phyloP scores from a whole-genome alignment of 306 rosid species.

The Ormosia emarginata region DNA sequence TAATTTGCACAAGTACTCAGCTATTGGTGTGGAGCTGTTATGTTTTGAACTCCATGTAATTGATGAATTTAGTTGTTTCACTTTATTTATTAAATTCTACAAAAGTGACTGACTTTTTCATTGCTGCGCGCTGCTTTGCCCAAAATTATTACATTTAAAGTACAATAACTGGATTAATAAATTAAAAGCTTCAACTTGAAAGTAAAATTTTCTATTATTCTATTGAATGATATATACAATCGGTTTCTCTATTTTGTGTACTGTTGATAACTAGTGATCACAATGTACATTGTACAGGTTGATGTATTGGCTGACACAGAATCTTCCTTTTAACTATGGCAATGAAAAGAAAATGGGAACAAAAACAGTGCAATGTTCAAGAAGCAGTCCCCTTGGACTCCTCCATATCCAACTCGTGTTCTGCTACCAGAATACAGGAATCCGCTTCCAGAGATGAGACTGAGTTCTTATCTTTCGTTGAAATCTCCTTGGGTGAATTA shows the following conservation, averaged over 20 bases:
- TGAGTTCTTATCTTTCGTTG: constrained; percentile 44
- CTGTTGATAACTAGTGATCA: neutral
- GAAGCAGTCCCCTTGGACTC: constrained; percentile 88
- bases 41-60: constrained; percentile 4
- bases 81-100: neutral
- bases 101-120: neutral
- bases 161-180: neutral
- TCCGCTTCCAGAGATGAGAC: constrained; percentile 75
- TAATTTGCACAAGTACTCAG: neutral
- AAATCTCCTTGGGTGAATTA: constrained; percentile 40
- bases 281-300: constrained; percentile 14
- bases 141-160: neutral
- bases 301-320: constrained; percentile 4
- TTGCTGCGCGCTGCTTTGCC: neutral
- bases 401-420: constrained; percentile 73
- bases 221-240: constrained; percentile 29
- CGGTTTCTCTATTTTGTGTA: constrained; percentile 15
- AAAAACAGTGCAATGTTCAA: constrained; percentile 24
- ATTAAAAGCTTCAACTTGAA: neutral
- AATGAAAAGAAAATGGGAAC: constrained; percentile 18
- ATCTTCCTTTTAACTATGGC: constrained; percentile 30
- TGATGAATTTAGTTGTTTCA: neutral
- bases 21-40: constrained; percentile 11
- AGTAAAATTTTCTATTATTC: constrained; percentile 20
- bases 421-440: constrained; percentile 92